Percentiles rank a stretch among this genome's conserved stretches.
Evolutionary conservation across 495 filamentous ascomycete species (phyloP).

Genomic region (Daldinia decipiens): DNA sequence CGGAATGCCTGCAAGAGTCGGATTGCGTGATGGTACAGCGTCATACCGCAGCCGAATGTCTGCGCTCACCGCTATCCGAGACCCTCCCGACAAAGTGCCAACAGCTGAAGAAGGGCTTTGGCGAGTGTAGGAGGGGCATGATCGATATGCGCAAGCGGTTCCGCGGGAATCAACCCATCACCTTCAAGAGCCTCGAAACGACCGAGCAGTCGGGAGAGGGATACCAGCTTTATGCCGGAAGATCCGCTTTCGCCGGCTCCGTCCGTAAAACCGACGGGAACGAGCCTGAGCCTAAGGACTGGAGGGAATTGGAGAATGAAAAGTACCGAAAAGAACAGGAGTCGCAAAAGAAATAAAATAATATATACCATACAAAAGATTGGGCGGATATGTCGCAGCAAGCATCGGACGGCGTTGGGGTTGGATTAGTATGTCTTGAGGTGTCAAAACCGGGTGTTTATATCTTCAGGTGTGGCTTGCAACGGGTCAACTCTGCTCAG

Average conservation of each 20-base stretch:
- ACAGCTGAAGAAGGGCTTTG: constrained; percentile 90
- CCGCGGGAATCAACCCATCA: constrained; percentile 90
- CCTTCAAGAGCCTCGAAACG: constrained; percentile 69
- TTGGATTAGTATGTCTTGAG: constrained; percentile 24
- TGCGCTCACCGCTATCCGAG: constrained; percentile 79
- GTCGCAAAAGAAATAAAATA: constrained; percentile 30
- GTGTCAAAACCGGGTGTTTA: constrained; percentile 6
- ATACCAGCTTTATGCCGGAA: constrained; percentile 83
- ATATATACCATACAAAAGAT: constrained; percentile 2
- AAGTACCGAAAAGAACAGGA: constrained; percentile 56
- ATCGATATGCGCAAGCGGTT: constrained; percentile 99
- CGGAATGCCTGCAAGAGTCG: constrained; percentile 91
- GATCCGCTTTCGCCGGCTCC: constrained; percentile 70
- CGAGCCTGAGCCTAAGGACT: constrained; percentile 61
- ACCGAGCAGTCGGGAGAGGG: constrained; percentile 62
- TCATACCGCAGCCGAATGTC: constrained; percentile 85
- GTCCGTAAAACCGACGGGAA: constrained; percentile 61
- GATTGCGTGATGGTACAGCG: constrained; percentile 95
- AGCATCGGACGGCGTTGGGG: constrained; percentile 41
- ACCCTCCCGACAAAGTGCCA: constrained; percentile 87
- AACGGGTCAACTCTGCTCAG: constrained; percentile 20
- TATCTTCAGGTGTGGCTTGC: constrained; percentile 7
- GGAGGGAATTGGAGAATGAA: constrained; percentile 66
- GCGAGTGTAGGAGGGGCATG: constrained; percentile 94
- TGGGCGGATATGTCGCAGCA: constrained; percentile 15